Base-by-base conservation (phyloP, 164 flowering plant species). In the Annona cherimola region DNA sequence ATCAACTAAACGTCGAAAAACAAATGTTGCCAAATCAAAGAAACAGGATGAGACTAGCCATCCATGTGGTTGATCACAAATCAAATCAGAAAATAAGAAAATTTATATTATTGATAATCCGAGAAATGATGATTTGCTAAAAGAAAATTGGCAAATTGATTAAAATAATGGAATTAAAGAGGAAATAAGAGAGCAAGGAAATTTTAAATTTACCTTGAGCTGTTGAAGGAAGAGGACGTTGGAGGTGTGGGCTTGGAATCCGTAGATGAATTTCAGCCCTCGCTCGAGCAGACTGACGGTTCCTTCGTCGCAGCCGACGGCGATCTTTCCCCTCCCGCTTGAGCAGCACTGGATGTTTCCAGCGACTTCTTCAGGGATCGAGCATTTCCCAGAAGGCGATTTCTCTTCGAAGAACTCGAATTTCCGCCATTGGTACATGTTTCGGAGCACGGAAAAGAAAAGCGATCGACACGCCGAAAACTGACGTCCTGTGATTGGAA, bases 391-490 rank as follows among this genome's bases (percentile, higher is more conserved):
- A 1, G 82, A 76, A 18, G 57, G 57, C 57, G 76, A 81, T 77
- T 95, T 95, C 82, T 92, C 96, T 84, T 95, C 99, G 75, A 95
- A 93, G 81, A 95, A 95, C 73, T 95, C 98, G 84, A 95, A 95
- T 75, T 93, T 95, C 82, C 97, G 82, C 97, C 94, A 95, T 70
- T 95, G 97, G 71, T 91, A 93, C 99, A 95, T 93, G 66, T 50
- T 63, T 72, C 57, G 12, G 19, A 4, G 55, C 5, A 45, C 43
- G 57, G 50, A 60, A 75, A 55, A 40, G 66, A 40, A 61, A 50
- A 2, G 57, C 57, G 57, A 50, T 50, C 14, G 57, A 16, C 8
- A 2, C 0, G 57, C 14, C 14, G 9, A 50, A 16, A 50, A 9
- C 2, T 50, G 14, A 50, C 57, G 57, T 8, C 14, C 57, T 12